These are phyloP conservation scores for Salix brachista DNA, from an alignment of 345 rosid species.

Conservation along the genomic window DNA sequence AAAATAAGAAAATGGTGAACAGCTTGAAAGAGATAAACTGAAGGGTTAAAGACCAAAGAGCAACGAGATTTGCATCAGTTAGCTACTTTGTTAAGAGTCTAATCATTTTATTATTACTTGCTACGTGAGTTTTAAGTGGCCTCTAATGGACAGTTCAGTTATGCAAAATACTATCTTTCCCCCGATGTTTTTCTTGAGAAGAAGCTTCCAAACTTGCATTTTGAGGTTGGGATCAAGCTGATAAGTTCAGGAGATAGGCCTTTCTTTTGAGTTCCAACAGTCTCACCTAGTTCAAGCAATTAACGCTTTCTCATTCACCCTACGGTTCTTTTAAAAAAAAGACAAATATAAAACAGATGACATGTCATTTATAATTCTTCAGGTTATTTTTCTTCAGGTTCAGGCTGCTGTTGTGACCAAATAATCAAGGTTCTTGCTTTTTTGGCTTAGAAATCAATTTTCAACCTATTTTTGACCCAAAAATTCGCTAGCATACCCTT, in stretches of 20 bases:
- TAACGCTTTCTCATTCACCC: not conserved
- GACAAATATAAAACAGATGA: no score
- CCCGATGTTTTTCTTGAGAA: conserved; percentile 48
- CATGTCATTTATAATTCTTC: no score
- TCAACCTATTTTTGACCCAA: no score
- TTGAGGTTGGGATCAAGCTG: conserved; percentile 54
- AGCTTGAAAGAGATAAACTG: not conserved
- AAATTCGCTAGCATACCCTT: no score
- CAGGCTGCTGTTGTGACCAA: no score
- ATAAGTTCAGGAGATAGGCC: conserved; percentile 59
- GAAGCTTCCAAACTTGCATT: conserved; percentile 51
- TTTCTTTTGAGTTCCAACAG: conserved; percentile 43
- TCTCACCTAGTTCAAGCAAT: conserved; percentile 55
- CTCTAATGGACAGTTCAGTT: not conserved
- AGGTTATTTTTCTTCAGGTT: no score
- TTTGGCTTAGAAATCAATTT: no score
- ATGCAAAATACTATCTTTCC: conserved; percentile 42
- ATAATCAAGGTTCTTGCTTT: no score
- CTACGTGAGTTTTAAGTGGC: not conserved
- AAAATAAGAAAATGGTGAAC: not conserved
- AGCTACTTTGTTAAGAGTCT: not conserved
- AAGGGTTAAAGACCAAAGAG: not conserved
- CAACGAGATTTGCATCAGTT: not conserved
- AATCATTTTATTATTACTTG: not conserved
- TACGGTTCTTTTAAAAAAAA: no score